Evolutionary conservation across 2,329 filamentous ascomycete species (phyloP), one percentile per base, ranked within the genome.

Genomic region (Sphaerostilbella broomeana): DNA sequence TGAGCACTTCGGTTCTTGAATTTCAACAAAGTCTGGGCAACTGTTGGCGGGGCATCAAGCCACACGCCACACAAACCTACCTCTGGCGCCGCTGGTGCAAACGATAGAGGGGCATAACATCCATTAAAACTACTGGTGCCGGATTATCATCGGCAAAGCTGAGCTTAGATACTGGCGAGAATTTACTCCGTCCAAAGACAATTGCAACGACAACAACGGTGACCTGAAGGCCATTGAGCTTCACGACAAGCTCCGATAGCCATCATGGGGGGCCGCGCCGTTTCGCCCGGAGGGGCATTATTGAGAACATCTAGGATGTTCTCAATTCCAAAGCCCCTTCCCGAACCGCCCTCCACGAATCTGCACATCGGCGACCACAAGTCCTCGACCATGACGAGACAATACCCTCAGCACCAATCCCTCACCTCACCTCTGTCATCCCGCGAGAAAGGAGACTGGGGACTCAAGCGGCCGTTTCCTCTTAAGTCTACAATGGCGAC

Each of bases 251-350:
- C 47, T 49, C 42, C 43, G 42, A 52, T 43, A 43, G 28, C 52
- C 49, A 55, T 41, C 26, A 65, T 65, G 62, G 50, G 49, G 47
- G 48, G 37, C 43, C 54, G 51, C 37, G 52, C 55, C 42, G 51
- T 79, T 54, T 79, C 78, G 48, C 78, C 79, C 42, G 79, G 79
- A 57, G 78, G 70, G 48, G 72, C 75, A 52, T 74, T 97, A 51
- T 75, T 97, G 56, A 82, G 90, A 61, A 78, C 81, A 44, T 97
- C 90, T 43, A 85, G 90, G 51, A 75, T 97, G 52, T 97, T 97
- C 67, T 84, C 89, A 17, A 72, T 97, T 40, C 89, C 90, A 11
- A 73, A 78, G 43, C 78, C 86, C 16, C 73, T 95, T 36, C 78
- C 83, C 13, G 65, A 72, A 28, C 79, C 85, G 49, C 68, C 70